Base-by-base conservation (phyloP, 495 filamentous ascomycete species). In the Aspergillus haitiensis region DNA sequence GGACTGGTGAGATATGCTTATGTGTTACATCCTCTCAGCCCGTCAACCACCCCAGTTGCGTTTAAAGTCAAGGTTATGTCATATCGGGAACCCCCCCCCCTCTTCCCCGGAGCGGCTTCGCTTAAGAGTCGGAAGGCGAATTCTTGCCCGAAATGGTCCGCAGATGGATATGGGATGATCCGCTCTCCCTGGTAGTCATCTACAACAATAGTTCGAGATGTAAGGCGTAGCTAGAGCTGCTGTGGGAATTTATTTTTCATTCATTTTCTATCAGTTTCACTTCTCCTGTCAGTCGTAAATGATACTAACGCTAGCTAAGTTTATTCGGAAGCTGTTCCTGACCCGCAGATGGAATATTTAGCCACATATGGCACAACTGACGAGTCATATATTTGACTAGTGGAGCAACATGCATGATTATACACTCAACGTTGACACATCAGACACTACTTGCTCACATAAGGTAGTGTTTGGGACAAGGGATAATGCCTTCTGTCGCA, bases 401-500 rank as follows among this genome's bases (percentile, higher is more conserved):
- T 51, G 48, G 48, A 51, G 42, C 44, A 47, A 47, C 27, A 18
- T 47, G 44, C 15, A 47, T 21, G 13, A 12, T 18, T 31, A 46
- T 56, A 56, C 42, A 56, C 47, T 42, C 53, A 56, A 56, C 53
- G 40, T 34, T 42, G 53, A 56, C 42, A 56, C 39, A 56, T 56
- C 53, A 56, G 53, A 56, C 53, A 34, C 53, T 1, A 27, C 3
- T 44, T 9, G 39, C 39, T 15, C 27, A 4, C 44, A 11, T 18
- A 15, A 16, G 8, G 9, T 47, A 21, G 44, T 18, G 27, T 9
- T 18, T 47, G 44, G 44, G 27, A 16, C n/a, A 15, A 16, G 42
- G 18, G 42, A 46, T 16, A 46, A 16, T 18, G 10, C 15, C 44
- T 27, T 47, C 44, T 8, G 44, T 18, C 15, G 15, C n/a, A 47